These are phyloP conservation scores for Posidonia oceanica DNA, from an alignment of 116 monocot species.

Conservation along the genomic window DNA sequence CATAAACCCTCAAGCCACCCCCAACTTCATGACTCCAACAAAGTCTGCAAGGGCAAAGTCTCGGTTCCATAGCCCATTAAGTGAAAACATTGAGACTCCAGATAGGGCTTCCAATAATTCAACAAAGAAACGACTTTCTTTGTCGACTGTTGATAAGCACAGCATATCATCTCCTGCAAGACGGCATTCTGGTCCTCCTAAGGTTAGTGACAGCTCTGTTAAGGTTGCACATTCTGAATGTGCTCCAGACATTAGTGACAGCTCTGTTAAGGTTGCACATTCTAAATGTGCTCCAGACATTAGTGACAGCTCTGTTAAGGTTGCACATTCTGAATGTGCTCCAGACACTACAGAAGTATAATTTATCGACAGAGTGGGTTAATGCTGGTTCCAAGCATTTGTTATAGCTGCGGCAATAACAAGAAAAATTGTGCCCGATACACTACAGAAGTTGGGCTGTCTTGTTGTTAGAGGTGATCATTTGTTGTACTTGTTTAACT, in stretches of 20 bases:
- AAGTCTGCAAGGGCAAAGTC: no score
- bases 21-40: no score
- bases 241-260: constrained; percentile 16
- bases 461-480: no score
- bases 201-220: constrained; percentile 19
- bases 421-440: not conserved
- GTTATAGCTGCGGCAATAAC: not conserved
- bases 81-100: constrained; percentile 17
- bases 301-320: no score
- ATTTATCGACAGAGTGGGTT: not conserved
- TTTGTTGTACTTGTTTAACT: no score
- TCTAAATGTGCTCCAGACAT: constrained; percentile 1
- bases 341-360: not conserved
- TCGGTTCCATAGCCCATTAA: no score
- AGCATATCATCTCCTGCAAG: constrained; percentile 16
- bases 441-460: no score
- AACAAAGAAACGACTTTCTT: constrained; percentile 41
- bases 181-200: constrained; percentile 53
- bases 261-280: constrained; percentile 12
- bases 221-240: constrained; percentile 10
- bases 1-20: no score
- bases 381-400: not conserved
- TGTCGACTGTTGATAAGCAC: constrained; percentile 22
- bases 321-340: no score
- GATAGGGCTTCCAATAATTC: constrained; percentile 16